These are phyloP conservation scores for Chlamydomonas reinhardtii DNA, from an alignment of 163 green algal species.

Conservation along the genomic window DNA sequence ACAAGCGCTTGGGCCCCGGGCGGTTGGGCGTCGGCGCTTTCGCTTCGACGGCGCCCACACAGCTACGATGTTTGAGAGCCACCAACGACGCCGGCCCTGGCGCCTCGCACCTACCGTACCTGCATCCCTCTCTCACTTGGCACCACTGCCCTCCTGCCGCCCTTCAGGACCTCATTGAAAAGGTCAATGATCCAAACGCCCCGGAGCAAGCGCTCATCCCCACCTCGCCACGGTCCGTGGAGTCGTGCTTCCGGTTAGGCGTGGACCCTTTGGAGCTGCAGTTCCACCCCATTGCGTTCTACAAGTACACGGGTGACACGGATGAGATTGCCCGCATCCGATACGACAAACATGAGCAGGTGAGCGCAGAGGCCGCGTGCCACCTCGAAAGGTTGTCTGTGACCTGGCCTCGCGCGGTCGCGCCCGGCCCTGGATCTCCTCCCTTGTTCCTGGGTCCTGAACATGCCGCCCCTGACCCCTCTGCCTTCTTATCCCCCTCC, in stretches of 20 bases:
- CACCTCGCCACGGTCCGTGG: slow-evolving; percentile 80
- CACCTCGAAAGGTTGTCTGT: too few species aligned
- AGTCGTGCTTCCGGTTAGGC: slow-evolving; percentile 85
- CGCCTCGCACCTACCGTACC: background rate
- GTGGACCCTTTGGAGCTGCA: slow-evolving; percentile 84
- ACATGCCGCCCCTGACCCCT: too few species aligned
- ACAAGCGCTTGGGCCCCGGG: too few species aligned
- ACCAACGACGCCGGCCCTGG: background rate
- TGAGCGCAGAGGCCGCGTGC: background rate
- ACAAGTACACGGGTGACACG: slow-evolving; percentile 64
- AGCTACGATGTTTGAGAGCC: too few species aligned
- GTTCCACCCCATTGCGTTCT: slow-evolving; percentile 67
- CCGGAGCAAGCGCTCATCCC: slow-evolving; percentile 68
- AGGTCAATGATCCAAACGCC: slow-evolving; percentile 66
- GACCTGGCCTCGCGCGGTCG: too few species aligned
- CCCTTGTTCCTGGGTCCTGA: too few species aligned
- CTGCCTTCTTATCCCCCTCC: too few species aligned
- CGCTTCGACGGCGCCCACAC: too few species aligned
- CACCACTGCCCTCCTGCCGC: background rate
- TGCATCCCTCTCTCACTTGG: background rate
- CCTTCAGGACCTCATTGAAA: slow-evolving; percentile 72
- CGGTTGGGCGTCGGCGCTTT: too few species aligned
- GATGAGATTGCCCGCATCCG: slow-evolving; percentile 77
- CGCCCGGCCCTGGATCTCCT: too few species aligned
- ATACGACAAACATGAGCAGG: slow-evolving; percentile 77